Evolutionary conservation across 495 filamentous ascomycete genomes (phyloP).

Genomic region (Aspergillus sclerotioniger): DNA sequence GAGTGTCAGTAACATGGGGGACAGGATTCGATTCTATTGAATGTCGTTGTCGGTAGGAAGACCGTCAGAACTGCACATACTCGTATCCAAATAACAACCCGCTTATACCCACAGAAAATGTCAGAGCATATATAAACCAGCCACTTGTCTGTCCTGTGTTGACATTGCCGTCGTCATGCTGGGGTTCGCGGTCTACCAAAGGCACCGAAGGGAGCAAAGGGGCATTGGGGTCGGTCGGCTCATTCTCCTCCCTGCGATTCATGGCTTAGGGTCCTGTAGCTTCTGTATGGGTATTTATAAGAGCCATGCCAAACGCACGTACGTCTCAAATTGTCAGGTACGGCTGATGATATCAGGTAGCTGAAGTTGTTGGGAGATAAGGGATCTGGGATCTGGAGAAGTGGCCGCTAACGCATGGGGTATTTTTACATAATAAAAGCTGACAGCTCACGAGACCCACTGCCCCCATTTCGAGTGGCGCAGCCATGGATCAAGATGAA

Average conservation of each 20-base stretch:
- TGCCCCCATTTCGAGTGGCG: too few relatives aligned
- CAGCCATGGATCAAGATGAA: too few relatives aligned
- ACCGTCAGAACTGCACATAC: conserved; percentile 32
- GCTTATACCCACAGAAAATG: conserved; percentile 77
- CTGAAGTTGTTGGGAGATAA: too few relatives aligned
- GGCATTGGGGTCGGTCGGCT: conserved; percentile 24
- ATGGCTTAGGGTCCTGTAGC: conserved; percentile 21
- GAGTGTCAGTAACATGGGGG: conserved; percentile 20
- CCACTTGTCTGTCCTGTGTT: conserved; percentile 24
- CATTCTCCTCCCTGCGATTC: conserved; percentile 24
- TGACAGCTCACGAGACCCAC: too few relatives aligned
- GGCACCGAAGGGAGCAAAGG: conserved; percentile 31
- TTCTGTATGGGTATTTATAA: neutral
- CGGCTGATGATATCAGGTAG: too few relatives aligned
- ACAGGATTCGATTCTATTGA: neutral
- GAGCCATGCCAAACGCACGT: neutral
- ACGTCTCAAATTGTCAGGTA: neutral
- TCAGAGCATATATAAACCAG: conserved; percentile 69
- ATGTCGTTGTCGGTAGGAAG: neutral
- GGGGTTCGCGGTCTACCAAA: conserved; percentile 8
- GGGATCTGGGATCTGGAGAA: too few relatives aligned
- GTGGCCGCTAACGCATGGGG: too few relatives aligned
- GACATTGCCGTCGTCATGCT: conserved; percentile 16
- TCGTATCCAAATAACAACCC: conserved; percentile 87
- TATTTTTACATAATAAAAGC: too few relatives aligned